Base-by-base conservation (phyloP, 768 basidiomycete genomes). In the Boletus rex-veris region DNA sequence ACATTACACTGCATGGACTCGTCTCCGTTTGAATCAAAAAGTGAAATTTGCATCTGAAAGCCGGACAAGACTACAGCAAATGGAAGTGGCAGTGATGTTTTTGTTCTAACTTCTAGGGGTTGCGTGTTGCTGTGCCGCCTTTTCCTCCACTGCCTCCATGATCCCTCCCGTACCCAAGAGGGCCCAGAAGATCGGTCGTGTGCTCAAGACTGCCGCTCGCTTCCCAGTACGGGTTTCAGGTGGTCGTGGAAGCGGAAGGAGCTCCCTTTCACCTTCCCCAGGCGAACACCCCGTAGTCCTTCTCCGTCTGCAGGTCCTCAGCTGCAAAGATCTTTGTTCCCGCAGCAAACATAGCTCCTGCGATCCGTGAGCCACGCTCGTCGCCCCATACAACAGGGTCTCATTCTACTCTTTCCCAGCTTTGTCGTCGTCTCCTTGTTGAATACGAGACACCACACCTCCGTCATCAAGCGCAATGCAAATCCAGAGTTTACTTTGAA, bases 261-360 rank as follows among this genome's bases (percentile, higher is more conserved):
- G 65, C 45, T 48, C 66, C 9, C 67, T 75, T 58, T 66, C 70
- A 1, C 84, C 86, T 0, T 58, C 69, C 4, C 77, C 78, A 0
- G 86, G 86, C 16, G 90, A 92, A 66, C 70, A 70, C 0, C 88
- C 90, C 1, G 63, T 88, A 52, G 85, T 86, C 33, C 60, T 85
- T 24, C 77, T 91, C 33, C 75, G 86, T 19, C 74, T 92, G 1
- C 87, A 88, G 64, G 77, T 92, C 16, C 50, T 90, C 5, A 77
- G 80, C 5, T 88, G 88, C 64, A 78, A 71, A 18, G 75, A 81
- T 49, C 74, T 92, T 28, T 67, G 79, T 18, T 74, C 84, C 8
- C 88, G 85, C 61, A 83, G 88, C 64, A 79, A 80, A 44, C 82
- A 80, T 58, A 82, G 84, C n/a, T 77, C 73, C 35, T 88, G 85